These are phyloP conservation scores for Tubosaeta sp. DNA, from an alignment of 768 basidiomycete species.

Conservation along the genomic window DNA sequence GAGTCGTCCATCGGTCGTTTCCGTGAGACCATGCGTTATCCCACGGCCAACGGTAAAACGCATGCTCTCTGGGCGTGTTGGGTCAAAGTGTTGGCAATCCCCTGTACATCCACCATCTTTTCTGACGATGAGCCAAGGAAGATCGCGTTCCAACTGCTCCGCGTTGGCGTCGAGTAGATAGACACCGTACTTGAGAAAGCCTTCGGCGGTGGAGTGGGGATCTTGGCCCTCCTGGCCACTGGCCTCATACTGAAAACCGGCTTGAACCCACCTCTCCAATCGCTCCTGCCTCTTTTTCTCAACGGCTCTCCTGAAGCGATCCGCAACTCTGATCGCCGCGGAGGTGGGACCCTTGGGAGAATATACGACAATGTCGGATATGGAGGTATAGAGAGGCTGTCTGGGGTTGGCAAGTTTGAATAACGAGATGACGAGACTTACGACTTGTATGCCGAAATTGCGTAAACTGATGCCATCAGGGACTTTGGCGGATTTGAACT, in stretches of 20 bases:
- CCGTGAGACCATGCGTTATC: slow-evolving; percentile 24
- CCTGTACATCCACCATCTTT: slow-evolving; percentile 26
- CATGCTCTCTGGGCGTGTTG: background rate
- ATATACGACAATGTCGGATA: slow-evolving; percentile 90
- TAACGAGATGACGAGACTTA: slow-evolving; percentile 38
- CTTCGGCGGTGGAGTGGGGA: slow-evolving; percentile 20
- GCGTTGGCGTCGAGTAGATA: slow-evolving; percentile 30
- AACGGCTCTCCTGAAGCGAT: slow-evolving; percentile 61
- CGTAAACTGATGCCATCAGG: slow-evolving; percentile 80
- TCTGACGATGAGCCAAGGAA: slow-evolving; percentile 26
- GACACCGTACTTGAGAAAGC: slow-evolving; percentile 29
- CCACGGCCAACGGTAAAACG: background rate
- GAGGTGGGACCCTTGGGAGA: slow-evolving; percentile 62
- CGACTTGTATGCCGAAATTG: slow-evolving; percentile 87
- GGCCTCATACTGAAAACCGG: slow-evolving; percentile 9
- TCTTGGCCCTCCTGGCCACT: slow-evolving; percentile 14
- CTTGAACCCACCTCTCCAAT: slow-evolving; percentile 19
- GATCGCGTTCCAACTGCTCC: slow-evolving; percentile 23
- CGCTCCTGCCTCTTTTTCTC: slow-evolving; percentile 54
- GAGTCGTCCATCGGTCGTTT: slow-evolving; percentile 28
- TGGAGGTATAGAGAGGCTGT: slow-evolving; percentile 77
- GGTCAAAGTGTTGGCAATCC: slow-evolving; percentile 11
- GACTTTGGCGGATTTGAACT: slow-evolving; percentile 67
- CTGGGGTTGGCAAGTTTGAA: slow-evolving; percentile 7
- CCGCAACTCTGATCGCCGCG: slow-evolving; percentile 55